Base-by-base conservation (phyloP, 192 early-diverging fungal species). In the Helicostylum pulchrum region DNA sequence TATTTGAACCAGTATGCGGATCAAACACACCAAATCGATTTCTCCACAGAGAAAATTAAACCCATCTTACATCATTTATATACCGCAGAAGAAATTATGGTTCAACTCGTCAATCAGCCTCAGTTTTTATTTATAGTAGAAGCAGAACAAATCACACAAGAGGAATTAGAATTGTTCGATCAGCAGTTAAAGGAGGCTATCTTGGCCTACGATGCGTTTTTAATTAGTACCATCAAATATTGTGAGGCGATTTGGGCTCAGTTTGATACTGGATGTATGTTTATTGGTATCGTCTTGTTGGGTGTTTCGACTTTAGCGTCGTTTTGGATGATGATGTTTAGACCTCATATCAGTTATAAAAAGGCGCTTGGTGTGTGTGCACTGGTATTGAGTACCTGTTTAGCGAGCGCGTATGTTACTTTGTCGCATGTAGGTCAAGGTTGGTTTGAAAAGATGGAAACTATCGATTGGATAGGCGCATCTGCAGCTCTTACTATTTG, bases 191-290 rank as follows among this genome's bases (percentile, higher is more conserved):
- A 61, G 23, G 11, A 54, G 2, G 53, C 65, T 11, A 36, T 72
- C 10, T 30, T 71, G 39, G 17, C 49, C 4, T 76, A 76, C 30
- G 70, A 76, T 47, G 62, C 61, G 19, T 76, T 90, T 59, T 74
- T 89, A 46, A 72, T 87, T 0, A 67, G 69, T 5, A 81, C 90
- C 0, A 78, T 98, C 12, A 80, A 80, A 12, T 83, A 85, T 15
- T 85, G 90, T 60, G 86, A 92, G n/a, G 74, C 82, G 32, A 84
- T 92, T 43, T 98, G 96, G 96, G 92, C 94, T 14, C 90, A 93
- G 31, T 98, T 98, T 68, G 94, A 98, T 53, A 73, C 85, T 6
- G 78, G 80, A 1, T 75, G 91, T 34, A 97, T 98, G 70, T 61
- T 82, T 0, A 61, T 87, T 7, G 96, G 96, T 9, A 78, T 89